These are phyloP conservation scores for Chrysosphaeria jannelii DNA, from an alignment of 2,329 filamentous ascomycete species.

Conservation along the genomic window DNA sequence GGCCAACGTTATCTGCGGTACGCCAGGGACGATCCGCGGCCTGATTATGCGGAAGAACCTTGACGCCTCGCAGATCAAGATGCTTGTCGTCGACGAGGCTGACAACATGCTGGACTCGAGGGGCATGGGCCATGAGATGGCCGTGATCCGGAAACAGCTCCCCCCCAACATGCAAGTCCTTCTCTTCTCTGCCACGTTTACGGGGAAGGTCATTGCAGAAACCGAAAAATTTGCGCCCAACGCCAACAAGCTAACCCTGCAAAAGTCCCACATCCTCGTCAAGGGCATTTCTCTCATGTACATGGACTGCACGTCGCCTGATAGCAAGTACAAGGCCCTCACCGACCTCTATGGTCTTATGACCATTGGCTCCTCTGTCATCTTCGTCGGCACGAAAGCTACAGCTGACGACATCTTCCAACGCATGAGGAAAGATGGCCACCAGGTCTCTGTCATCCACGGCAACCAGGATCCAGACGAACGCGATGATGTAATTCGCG, in stretches of 20 bases:
- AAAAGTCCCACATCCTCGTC: constrained; percentile 77
- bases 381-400: constrained; percentile 80
- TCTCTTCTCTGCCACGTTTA: constrained; percentile 86
- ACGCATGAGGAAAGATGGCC: constrained; percentile 65
- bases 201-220: constrained; percentile 57
- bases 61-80: constrained; percentile 37
- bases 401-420: constrained; percentile 64
- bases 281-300: constrained; percentile 96
- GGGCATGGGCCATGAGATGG: constrained; percentile 81
- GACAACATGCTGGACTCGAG: constrained; percentile 98
- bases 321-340: constrained; percentile 64
- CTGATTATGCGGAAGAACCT: constrained; percentile 51
- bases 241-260: constrained; percentile 62
- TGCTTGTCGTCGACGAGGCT: constrained; percentile 83
- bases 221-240: constrained; percentile 60
- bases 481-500: constrained; percentile 58
- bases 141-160: constrained; percentile 60
- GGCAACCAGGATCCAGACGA: constrained; percentile 61
- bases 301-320: constrained; percentile 61
- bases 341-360: constrained; percentile 87
- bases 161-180: constrained; percentile 56
- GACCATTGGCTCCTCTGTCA: constrained; percentile 90
- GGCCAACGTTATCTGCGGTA: constrained; percentile 66
- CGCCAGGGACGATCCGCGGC: constrained; percentile 77
- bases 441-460: constrained; percentile 73